Base-by-base conservation (phyloP, 495 filamentous ascomycete genomes). In the Hyphodiscus hymeniophilus region DNA sequence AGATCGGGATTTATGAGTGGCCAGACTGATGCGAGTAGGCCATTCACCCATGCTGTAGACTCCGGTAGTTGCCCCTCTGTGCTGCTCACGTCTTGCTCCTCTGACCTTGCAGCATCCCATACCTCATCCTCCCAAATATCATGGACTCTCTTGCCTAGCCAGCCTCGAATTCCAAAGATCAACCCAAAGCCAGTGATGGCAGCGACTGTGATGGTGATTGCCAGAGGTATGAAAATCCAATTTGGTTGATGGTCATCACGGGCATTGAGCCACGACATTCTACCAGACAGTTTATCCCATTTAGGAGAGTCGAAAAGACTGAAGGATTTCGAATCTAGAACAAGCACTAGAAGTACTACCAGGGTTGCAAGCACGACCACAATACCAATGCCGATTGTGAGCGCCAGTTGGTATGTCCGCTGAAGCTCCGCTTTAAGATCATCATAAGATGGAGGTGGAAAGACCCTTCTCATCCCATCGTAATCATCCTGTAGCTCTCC, bases 1-100 rank as follows among this genome's bases (percentile, higher is more conserved):
- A 86, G 65, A 54, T 84, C 81, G 0, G 82, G 82, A 56, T 86
- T 86, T 58, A 86, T 69, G 22, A 86, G 64, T 1, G 80, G 79
- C 82, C 82, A 86, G 18, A 86, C 63, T 0, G 79, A 74, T 1
- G 70, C 62, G 12, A 86, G 58, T 10, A 86, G 45, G 12, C 71
- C 75, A n/a, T 85, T 86, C 16, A 86, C 65, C 82, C 82, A 86
- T 15, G 78, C 70, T 0, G 72, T 73, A 2, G 79, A 79, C 62
- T 84, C 82, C 0, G 77, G 71, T 0, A 73, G 62, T 42, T 72
- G 59, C 15, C 62, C 60, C 1, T 72, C 59, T 1, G 61, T 55
- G 1, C 60, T 50, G 28, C 66, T 57, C 7, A 38, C 24, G 8
- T 64, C 57, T 26, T 66, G 60, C 38, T 76, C 76, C 36, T 72